Conservation (phyloP, 192 early-diverging fungal species). For the Coemansia sp. region DNA sequence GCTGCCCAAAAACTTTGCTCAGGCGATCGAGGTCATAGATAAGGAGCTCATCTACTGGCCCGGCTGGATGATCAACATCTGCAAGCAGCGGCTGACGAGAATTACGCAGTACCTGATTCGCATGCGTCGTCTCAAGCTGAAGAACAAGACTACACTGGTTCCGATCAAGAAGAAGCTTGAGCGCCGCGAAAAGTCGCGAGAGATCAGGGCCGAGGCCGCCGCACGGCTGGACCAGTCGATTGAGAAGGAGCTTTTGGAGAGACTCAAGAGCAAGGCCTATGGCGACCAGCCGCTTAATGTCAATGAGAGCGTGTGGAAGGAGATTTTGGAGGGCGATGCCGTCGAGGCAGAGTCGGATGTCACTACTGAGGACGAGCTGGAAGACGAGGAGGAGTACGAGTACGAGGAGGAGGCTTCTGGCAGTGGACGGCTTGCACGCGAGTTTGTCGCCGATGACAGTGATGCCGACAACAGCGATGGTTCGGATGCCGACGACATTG, state of each 20-base stretch:
- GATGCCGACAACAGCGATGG: slow-evolving; percentile 45
- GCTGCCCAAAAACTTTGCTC: slow-evolving; percentile 88
- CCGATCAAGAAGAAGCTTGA: slow-evolving; percentile 96
- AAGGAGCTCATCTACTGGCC: slow-evolving; percentile 92
- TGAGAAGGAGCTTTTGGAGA: slow-evolving; percentile 93
- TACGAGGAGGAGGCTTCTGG: slow-evolving; percentile 56
- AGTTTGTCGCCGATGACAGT: slow-evolving; percentile 42
- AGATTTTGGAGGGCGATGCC: slow-evolving; percentile 80
- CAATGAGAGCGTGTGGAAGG: slow-evolving; percentile 84
- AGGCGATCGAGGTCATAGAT: slow-evolving; percentile 87
- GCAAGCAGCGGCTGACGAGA: slow-evolving; percentile 96
- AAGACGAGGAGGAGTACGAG: slow-evolving; percentile 58
- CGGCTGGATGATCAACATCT: slow-evolving; percentile 87
- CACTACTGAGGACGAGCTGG: slow-evolving; percentile 70
- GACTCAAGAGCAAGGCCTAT: slow-evolving; percentile 92
- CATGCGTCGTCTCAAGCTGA: slow-evolving; percentile 87
- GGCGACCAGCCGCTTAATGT: slow-evolving; percentile 97
- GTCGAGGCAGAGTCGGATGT: slow-evolving; percentile 68
- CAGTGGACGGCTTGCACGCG: slow-evolving; percentile 57
- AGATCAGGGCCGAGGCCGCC: slow-evolving; percentile 88
- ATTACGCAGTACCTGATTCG: slow-evolving; percentile 95
- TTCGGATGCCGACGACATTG: slow-evolving; percentile 17
- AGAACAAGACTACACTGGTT: slow-evolving; percentile 76
- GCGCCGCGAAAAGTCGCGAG: slow-evolving; percentile 79
- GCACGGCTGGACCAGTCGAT: slow-evolving; percentile 90